Evolutionary conservation across 345 rosid genomes (phyloP).

Genomic region (Dipteronia dyeriana): DNA sequence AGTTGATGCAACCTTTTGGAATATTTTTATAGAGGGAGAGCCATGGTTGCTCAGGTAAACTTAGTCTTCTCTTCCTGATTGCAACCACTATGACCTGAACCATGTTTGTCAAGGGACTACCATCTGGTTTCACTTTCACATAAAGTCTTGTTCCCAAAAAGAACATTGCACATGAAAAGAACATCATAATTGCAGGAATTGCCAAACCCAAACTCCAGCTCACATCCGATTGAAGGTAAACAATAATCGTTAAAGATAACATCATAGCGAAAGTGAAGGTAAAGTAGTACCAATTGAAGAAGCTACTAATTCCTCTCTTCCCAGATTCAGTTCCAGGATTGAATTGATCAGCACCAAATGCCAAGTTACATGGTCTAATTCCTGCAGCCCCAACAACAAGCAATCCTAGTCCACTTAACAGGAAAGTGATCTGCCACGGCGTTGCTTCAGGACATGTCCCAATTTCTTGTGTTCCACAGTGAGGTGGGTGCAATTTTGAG

Average conservation of each 20-base stretch:
- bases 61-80: constrained; percentile 49
- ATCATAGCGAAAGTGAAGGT: constrained; percentile 48
- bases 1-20: constrained; percentile 32
- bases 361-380: constrained; percentile 54
- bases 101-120: constrained; percentile 35
- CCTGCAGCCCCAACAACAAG: constrained; percentile 52
- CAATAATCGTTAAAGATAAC: constrained; percentile 45
- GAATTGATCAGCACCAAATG: constrained; percentile 63
- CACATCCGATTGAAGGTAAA: constrained; percentile 52
- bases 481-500: constrained; percentile 40
- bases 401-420: constrained; percentile 31
- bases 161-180: constrained; percentile 39
- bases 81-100: constrained; percentile 57
- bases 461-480: constrained; percentile 20
- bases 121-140: constrained; percentile 41
- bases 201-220: constrained; percentile 64
- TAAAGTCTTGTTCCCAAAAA: constrained; percentile 43
- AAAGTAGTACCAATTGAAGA: constrained; percentile 64
- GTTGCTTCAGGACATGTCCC: constrained; percentile 30
- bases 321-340: constrained; percentile 48
- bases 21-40: constrained; percentile 32
- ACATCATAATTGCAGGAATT: constrained; percentile 51
- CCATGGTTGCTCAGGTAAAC: constrained; percentile 47
- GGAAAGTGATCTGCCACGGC: constrained; percentile 38
- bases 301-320: constrained; percentile 42